phyloP scores from a whole-genome alignment of 768 basidiomycete species.

The Lactifluus volemus region DNA sequence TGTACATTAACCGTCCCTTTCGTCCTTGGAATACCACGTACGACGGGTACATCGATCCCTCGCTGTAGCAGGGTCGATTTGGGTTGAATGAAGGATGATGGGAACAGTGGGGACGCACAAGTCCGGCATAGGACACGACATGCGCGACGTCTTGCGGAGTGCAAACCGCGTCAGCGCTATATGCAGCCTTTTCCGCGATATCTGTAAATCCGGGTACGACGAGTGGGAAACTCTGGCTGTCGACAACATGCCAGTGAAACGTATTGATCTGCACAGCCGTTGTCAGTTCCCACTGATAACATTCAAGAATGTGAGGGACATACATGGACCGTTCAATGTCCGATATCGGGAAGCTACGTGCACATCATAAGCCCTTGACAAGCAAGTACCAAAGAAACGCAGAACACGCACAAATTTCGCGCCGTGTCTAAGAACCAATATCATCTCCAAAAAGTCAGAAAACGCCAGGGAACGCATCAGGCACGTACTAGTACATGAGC shows the following conservation, averaged over 20 bases:
- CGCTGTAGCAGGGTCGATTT: conserved; percentile 25
- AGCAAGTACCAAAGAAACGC: too few species aligned
- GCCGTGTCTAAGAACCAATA: too few species aligned
- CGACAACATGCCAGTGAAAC: conserved; percentile 42
- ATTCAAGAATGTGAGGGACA: conserved; percentile 22
- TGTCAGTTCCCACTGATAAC: neutral
- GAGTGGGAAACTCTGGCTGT: conserved; percentile 46
- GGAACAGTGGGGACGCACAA: conserved; percentile 25
- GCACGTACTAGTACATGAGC: too few species aligned
- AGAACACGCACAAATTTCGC: too few species aligned
- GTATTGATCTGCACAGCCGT: conserved; percentile 32
- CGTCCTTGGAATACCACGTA: neutral
- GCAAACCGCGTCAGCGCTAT: conserved; percentile 30
- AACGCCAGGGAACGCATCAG: too few species aligned
- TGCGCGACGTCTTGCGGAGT: conserved; percentile 30
- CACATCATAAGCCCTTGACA: too few species aligned
- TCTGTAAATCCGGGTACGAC: conserved; percentile 31
- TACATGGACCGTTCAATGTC: too few species aligned
- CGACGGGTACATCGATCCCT: conserved; percentile 42
- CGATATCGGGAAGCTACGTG: too few species aligned
- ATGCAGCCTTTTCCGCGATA: conserved; percentile 37
- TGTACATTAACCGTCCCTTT: too few species aligned
- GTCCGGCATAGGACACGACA: conserved; percentile 37
- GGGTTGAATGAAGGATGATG: neutral
- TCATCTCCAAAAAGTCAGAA: too few species aligned